Base-by-base conservation (phyloP, 768 basidiomycete species). In the Chalciporus pseudorubinellus region DNA sequence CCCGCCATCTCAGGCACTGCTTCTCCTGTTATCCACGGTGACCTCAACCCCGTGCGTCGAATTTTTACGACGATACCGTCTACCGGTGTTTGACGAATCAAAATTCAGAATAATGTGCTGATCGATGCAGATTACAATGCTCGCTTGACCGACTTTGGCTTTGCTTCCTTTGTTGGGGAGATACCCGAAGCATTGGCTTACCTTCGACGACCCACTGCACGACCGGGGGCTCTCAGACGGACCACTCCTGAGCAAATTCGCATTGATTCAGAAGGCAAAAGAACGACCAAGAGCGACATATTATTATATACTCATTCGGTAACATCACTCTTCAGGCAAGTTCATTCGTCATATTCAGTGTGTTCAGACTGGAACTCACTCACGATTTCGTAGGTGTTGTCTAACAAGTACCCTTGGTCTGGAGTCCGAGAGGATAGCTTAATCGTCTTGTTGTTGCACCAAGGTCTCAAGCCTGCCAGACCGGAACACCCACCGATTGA, bases 61-160 rank as follows among this genome's bases (percentile, higher is more conserved):
- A 21, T 6, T n/a, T n/a, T 33, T 13, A 6, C 21, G 9, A 31
- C 13, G 14, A 33, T 33, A 20, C 12, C n/a, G n/a, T n/a, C n/a
- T n/a, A n/a, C 19, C 28, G 19, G 26, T 13, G 34, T 49, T 31
- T 28, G 28, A 33, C 19, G 14, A 8, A 12, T 19, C 9, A 18
- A 2, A 20, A 65, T 6, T 12, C 18, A 61, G 58, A 51, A 48
- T 1, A 58, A 62, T 11, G 45, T 62, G 12, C 50, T 59, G 21
- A 19, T 55, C 6, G 54, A 57, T 16, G 53, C 18, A 18, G 24
- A 52, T 4, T 57, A 69, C 26, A 70, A 68, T n/a, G 76, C 71
- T 0, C 65, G 69, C 10, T 57, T 80, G 7, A 69, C 71, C 41
- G 77, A 77, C 51, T 78, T 78, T 50, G 77, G 77, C 5, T 43